A percentile compares a stretch with the other conserved stretches of the same genome.
phyloP scores from a whole-genome alignment of 2,329 filamentous ascomycete species.

The Trichoderma gracile region DNA sequence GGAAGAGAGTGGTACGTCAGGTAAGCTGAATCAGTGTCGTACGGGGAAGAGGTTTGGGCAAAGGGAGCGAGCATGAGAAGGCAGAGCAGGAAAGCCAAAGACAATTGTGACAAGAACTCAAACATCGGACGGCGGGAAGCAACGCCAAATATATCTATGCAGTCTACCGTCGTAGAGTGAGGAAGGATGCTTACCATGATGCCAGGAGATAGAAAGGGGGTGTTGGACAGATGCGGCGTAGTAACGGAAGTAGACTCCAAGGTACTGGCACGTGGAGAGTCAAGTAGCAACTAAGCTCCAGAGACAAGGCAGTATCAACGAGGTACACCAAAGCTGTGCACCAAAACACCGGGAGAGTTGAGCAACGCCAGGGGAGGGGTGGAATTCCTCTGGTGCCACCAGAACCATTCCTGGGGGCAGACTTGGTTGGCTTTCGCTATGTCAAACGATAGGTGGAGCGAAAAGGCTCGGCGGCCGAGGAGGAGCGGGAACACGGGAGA shows the following conservation, averaged over 20 bases:
- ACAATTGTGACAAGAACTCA: slow-evolving; percentile 26
- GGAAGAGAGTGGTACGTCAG: neutral
- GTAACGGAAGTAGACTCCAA: slow-evolving; percentile 36
- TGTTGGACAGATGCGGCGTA: slow-evolving; percentile 40
- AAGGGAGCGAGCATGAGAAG: neutral
- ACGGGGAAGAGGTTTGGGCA: neutral
- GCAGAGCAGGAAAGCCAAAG: neutral
- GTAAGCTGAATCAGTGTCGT: neutral
- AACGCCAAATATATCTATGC: slow-evolving; percentile 48
- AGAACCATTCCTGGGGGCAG: slow-evolving; percentile 38
- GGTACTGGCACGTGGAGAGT: slow-evolving; percentile 42
- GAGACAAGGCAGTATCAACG: slow-evolving; percentile 37
- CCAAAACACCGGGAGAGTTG: slow-evolving; percentile 34
- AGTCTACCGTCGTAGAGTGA: slow-evolving; percentile 44
- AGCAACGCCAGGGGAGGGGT: slow-evolving; percentile 38
- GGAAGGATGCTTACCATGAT: slow-evolving; percentile 52
- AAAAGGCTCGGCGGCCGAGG: slow-evolving; percentile 29
- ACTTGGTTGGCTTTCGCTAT: slow-evolving; percentile 34
- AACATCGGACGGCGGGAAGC: slow-evolving; percentile 35
- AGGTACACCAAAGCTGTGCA: slow-evolving; percentile 33
- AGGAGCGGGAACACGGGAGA: slow-evolving; percentile 28
- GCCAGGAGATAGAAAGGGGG: slow-evolving; percentile 44
- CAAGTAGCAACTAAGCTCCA: slow-evolving; percentile 40
- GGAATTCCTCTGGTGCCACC: slow-evolving; percentile 40
- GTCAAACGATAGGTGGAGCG: slow-evolving; percentile 33